Evolutionary conservation across 495 filamentous ascomycete genomes (phyloP).

Genomic region (Penicillium goetzii): DNA sequence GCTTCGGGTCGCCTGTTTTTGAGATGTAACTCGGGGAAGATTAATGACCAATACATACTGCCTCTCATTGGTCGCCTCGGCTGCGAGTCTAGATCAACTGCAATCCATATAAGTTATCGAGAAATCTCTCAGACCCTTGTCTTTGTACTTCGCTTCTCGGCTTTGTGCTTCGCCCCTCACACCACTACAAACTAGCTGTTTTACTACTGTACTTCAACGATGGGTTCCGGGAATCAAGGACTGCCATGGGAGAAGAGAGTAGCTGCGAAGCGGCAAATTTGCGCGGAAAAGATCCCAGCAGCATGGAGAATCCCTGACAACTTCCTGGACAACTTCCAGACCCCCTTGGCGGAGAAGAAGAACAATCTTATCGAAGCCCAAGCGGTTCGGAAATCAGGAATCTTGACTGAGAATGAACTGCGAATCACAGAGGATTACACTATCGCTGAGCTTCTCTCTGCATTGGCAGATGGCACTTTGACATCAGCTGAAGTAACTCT

Average conservation of each 20-base stretch:
- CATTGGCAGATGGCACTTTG: conserved; percentile 35
- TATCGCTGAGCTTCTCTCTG: conserved; percentile 41
- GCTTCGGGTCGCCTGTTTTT: not conserved
- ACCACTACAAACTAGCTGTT: not conserved
- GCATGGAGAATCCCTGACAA: conserved; percentile 27
- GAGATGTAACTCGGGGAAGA: not conserved
- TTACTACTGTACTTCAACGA: not conserved
- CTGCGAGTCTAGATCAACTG: not conserved
- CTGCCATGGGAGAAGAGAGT: conserved; percentile 26
- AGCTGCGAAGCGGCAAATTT: conserved; percentile 38
- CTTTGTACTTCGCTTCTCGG: not conserved
- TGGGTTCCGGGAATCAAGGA: conserved; percentile 5
- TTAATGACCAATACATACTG: conserved; percentile 1
- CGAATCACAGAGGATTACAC: conserved; percentile 54
- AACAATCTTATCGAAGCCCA: conserved; percentile 25
- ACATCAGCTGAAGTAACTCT: conserved; percentile 54
- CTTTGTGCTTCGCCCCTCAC: not conserved
- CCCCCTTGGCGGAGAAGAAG: conserved; percentile 22
- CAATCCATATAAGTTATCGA: not conserved
- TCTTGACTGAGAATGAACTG: conserved; percentile 44
- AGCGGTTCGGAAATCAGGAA: conserved; percentile 30
- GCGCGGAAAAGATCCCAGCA: conserved; percentile 37
- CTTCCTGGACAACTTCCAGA: conserved; percentile 17
- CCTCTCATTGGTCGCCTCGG: not conserved
- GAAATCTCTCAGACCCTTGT: not conserved